These are phyloP conservation scores for Linum usitatissimum DNA, from an alignment of 345 rosid genomes.

Conservation along the genomic window DNA sequence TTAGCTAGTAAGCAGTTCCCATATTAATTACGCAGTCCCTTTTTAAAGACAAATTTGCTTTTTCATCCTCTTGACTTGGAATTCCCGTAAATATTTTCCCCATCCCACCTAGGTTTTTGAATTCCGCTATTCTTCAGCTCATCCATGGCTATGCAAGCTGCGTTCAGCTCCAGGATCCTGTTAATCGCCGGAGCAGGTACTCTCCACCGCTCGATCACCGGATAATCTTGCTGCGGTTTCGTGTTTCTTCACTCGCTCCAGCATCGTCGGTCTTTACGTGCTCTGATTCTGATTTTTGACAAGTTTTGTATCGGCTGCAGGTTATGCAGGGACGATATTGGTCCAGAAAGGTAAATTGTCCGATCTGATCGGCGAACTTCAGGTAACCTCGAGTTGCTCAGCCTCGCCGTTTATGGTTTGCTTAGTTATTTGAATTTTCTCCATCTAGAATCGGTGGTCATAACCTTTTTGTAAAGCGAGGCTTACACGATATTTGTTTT, in stretches of 20 bases:
- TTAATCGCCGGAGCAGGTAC: constrained; percentile 82
- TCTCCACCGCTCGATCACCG: neutral
- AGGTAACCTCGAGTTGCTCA: constrained; percentile 28
- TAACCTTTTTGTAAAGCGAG: neutral
- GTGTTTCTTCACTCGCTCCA: neutral
- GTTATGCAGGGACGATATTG: constrained; percentile 68
- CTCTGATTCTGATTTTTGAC: constrained; percentile 1
- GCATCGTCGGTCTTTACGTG: neutral
- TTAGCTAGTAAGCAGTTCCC: too few species aligned
- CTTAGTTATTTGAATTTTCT: neutral
- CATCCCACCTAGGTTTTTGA: neutral
- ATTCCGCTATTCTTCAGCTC: neutral
- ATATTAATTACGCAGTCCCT: too few species aligned
- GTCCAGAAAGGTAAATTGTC: constrained; percentile 76
- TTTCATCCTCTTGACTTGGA: neutral
- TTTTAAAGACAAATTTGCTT: too few species aligned
- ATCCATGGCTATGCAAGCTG: constrained; percentile 73
- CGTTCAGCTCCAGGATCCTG: constrained; percentile 62
- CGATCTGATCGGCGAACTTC: constrained; percentile 60
- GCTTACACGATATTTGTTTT: neutral
- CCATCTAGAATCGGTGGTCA: neutral
- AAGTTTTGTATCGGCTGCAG: constrained; percentile 16
- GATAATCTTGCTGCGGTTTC: neutral
- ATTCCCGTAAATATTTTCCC: neutral
- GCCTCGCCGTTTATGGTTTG: neutral